phyloP scores from a whole-genome alignment of 2,329 filamentous ascomycete species.

The Nannizzia gypsea region DNA sequence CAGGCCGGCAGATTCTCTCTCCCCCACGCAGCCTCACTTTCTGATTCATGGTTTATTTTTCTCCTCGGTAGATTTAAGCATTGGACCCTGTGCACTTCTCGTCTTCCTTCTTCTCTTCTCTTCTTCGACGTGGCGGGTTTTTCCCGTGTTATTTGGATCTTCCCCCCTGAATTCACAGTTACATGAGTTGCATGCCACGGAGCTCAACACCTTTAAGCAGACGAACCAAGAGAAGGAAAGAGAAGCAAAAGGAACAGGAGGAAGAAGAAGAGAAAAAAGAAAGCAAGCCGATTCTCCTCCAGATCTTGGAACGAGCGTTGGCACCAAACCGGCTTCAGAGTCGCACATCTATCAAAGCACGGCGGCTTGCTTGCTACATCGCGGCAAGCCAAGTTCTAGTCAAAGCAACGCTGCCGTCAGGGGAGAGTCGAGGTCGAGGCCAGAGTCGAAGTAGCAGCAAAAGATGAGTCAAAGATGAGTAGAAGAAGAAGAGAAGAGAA shows the following conservation, averaged over 20 bases:
- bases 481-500: neutral
- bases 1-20: neutral
- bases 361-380: neutral
- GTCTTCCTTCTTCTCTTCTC: neutral
- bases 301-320: neutral
- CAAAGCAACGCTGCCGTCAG: neutral
- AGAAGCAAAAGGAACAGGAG: neutral
- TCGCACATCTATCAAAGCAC: neutral
- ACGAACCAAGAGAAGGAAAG: neutral
- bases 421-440: neutral
- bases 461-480: neutral
- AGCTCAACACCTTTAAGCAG: no score
- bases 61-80: neutral
- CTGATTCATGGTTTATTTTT: neutral
- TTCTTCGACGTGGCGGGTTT: no score
- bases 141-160: neutral
- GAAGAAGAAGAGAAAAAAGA: neutral
- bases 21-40: conserved; percentile 1
- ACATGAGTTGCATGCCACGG: neutral
- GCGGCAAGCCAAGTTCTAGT: neutral
- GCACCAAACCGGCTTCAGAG: neutral
- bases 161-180: neutral
- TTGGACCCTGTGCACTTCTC: neutral
- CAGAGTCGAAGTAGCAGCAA: neutral
- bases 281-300: neutral